Conservation (phyloP, 2,329 filamentous ascomycete species). For the Cordyceps cicadae region DNA sequence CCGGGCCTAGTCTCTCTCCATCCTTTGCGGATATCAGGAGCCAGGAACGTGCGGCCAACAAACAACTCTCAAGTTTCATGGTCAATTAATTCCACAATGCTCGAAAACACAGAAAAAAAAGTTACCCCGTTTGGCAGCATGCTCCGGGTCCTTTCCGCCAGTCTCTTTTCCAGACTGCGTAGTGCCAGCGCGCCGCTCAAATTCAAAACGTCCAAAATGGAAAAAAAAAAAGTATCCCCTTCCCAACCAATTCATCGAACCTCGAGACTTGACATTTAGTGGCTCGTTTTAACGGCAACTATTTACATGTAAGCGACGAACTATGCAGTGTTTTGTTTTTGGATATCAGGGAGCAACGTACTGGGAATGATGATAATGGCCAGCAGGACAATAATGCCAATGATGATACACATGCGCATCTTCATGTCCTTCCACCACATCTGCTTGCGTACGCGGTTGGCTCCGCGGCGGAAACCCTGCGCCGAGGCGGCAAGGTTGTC, state of each 20-base stretch:
- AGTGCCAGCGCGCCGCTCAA: constrained; percentile 10
- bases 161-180: neutral
- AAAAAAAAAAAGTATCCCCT: neutral
- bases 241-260: neutral
- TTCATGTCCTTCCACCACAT: constrained; percentile 99
- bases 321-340: too few relatives aligned
- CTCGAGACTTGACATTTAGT: neutral
- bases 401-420: constrained; percentile 95
- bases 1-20: neutral
- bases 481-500: constrained; percentile 89
- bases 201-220: constrained; percentile 5
- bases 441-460: constrained; percentile 91
- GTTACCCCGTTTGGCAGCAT: constrained; percentile 15
- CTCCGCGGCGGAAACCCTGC: constrained; percentile 90
- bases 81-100: constrained; percentile 28
- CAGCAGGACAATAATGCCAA: constrained; percentile 83
- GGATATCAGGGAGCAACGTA: neutral
- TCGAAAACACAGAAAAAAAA: constrained; percentile 23
- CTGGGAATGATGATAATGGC: constrained; percentile 84
- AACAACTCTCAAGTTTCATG: constrained; percentile 22
- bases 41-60: constrained; percentile 19
- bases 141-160: constrained; percentile 1
- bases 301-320: neutral
- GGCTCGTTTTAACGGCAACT: constrained; percentile 15
- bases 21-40: neutral